Base-by-base conservation (phyloP, 2,329 filamentous ascomycete genomes). In the Passalora sequoiae region DNA sequence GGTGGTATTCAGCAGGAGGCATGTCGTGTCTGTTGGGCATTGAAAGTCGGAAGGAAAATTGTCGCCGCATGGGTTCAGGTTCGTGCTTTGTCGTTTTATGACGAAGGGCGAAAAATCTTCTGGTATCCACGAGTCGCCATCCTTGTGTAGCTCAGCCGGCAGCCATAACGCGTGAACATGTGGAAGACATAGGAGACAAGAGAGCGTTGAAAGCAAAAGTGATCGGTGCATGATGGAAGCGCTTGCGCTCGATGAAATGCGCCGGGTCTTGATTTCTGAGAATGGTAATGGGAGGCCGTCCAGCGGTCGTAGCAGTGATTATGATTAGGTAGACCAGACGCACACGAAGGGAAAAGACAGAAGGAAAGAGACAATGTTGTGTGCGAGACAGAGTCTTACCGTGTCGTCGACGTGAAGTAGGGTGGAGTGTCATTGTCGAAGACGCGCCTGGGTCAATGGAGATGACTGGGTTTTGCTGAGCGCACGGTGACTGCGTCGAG, bases 31-130 rank as follows among this genome's bases (percentile, higher is more conserved):
- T 20, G 65, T 48, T 3, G 73, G 65, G 59, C 85, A 89, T 69
- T 84, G 88, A 61, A 89, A 86, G 60, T 75, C 71, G 39, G 68
- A 69, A 1, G 83, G 81, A 16, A 86, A 70, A 21, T 67, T 69
- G 20, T 66, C 48, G 17, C 73, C 65, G 60, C 83, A 87, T 52
- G 71, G 69, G 13, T 66, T 62, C 43, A 78, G 62, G 12, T 49
- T 73, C 38, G 62, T 54, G 12, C 69, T 58, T 25, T 54, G 47
- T 50, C 53, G 49, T 50, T 42, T 56, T n/a, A 21, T 36, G 39
- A 40, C 47, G 44, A 45, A 55, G 33, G 28, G 59, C 13, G 33
- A 39, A 16, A 45, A 40, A 35, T 50, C 44, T 13, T 54, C 54
- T 21, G 33, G 31, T 5, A 47, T 39, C 44, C 54, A 50, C 35